phyloP scores from a whole-genome alignment of 2,329 filamentous ascomycete genomes.

The Myriosclerotinia curreyana region DNA sequence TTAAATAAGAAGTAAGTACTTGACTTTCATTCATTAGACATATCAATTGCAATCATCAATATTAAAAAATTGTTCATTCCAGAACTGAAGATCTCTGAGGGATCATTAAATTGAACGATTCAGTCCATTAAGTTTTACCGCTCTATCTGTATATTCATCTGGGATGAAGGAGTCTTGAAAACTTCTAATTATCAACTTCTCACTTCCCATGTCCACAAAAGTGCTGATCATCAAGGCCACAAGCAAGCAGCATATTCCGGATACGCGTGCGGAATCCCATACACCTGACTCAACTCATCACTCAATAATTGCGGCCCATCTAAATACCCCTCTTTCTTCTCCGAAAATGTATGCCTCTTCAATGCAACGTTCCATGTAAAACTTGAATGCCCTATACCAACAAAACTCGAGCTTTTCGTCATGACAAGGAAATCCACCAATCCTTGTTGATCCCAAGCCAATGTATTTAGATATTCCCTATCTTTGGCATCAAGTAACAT shows the following conservation, averaged over 20 bases:
- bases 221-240: conserved; percentile 26
- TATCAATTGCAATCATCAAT: too few relatives aligned
- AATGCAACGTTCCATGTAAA: conserved; percentile 48
- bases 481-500: conserved; percentile 43
- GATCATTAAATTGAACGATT: too few relatives aligned
- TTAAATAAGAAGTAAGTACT: too few relatives aligned
- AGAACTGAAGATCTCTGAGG: too few relatives aligned
- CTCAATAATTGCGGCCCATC: conserved; percentile 30
- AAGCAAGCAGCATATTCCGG: conserved; percentile 32
- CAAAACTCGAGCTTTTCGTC: conserved; percentile 44
- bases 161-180: too few relatives aligned
- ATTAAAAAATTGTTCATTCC: too few relatives aligned
- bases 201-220: too few relatives aligned
- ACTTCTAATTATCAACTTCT: too few relatives aligned
- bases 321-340: conserved; percentile 25
- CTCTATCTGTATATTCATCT: too few relatives aligned
- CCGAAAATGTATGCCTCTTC: conserved; percentile 29
- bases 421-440: conserved; percentile 51
- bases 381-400: conserved; percentile 45
- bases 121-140: too few relatives aligned
- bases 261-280: conserved; percentile 27
- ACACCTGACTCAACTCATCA: conserved; percentile 35
- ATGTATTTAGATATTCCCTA: conserved; percentile 35
- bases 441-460: conserved; percentile 48
- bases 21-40: too few relatives aligned